Evolutionary conservation across 495 filamentous ascomycete genomes (phyloP).

Genomic region (Aspergillus indologenus): DNA sequence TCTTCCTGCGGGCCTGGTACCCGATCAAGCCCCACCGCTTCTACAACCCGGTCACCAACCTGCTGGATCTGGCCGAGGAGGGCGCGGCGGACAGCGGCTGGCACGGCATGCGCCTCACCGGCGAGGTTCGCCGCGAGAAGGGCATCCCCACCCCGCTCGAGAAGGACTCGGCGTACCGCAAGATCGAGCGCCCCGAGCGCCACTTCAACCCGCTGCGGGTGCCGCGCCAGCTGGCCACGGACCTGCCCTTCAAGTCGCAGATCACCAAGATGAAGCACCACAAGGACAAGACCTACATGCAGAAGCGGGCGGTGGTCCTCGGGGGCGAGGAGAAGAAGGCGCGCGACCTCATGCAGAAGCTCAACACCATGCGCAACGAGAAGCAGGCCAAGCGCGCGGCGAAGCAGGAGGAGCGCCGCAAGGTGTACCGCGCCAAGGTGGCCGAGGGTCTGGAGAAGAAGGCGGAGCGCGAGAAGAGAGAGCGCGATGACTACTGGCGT

Average conservation of each 20-base stretch:
- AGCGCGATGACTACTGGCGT: slow-evolving; percentile 90
- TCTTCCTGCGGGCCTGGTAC: slow-evolving; percentile 95
- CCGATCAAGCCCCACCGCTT: slow-evolving; percentile 90
- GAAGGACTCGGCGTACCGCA: slow-evolving; percentile 77
- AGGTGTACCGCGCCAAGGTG: slow-evolving; percentile 75
- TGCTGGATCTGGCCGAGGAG: slow-evolving; percentile 54
- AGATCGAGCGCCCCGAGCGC: slow-evolving; percentile 72
- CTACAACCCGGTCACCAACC: slow-evolving; percentile 95
- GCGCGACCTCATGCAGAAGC: slow-evolving; percentile 87
- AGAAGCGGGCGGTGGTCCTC: slow-evolving; percentile 87
- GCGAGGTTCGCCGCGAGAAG: slow-evolving; percentile 78
- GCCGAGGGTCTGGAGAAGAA: slow-evolving; percentile 78
- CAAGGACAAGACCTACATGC: slow-evolving; percentile 82
- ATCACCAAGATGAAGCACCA: slow-evolving; percentile 76
- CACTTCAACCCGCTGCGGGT: slow-evolving; percentile 95
- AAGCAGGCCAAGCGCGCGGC: slow-evolving; percentile 74
- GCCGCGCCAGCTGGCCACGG: slow-evolving; percentile 75
- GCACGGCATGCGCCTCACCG: slow-evolving; percentile 92
- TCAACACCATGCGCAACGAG: slow-evolving; percentile 87
- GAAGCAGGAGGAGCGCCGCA: slow-evolving; percentile 81
- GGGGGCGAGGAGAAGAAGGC: slow-evolving; percentile 83
- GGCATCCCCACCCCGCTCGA: slow-evolving; percentile 71
- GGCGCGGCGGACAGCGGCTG: slow-evolving; percentile 50
- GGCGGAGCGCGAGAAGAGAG: slow-evolving; percentile 77
- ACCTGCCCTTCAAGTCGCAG: slow-evolving; percentile 91